Percentiles rank a stretch among this genome's conserved stretches.
Evolutionary conservation across 345 rosid genomes (phyloP).

Genomic region (Sapria himalayana): DNA sequence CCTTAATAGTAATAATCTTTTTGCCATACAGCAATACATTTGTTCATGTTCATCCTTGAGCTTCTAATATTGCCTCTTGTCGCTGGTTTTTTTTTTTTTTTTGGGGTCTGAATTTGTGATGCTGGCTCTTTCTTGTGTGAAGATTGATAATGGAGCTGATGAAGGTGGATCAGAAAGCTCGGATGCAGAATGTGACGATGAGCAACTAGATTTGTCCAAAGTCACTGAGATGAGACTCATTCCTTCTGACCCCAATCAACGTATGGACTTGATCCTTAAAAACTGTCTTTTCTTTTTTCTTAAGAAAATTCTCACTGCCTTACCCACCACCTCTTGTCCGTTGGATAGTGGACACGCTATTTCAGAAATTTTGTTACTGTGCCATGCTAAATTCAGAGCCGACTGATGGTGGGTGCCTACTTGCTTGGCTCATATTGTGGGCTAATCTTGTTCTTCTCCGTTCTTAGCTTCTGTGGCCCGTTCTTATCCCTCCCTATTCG

Average conservation of each 20-base stretch:
- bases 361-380: constrained; percentile 70
- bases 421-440: not conserved
- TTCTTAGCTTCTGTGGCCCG: not conserved
- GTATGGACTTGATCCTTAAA: constrained; percentile 16
- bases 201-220: constrained; percentile 37
- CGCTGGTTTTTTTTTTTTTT: not conserved
- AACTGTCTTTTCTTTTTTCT: constrained; percentile 4
- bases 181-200: constrained; percentile 36
- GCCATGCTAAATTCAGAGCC: constrained; percentile 94
- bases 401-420: constrained; percentile 31
- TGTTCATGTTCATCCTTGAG: too few relatives aligned
- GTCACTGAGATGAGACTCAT: constrained; percentile 79
- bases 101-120: constrained; percentile 4
- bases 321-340: not conserved
- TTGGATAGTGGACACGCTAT: constrained; percentile 59
- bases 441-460: not conserved
- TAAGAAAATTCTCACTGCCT: too few relatives aligned
- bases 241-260: constrained; percentile 64
- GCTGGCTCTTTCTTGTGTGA: constrained; percentile 2
- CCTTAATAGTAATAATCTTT: too few relatives aligned
- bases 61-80: too few relatives aligned
- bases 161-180: constrained; percentile 35
- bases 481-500: not conserved
- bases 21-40: too few relatives aligned
- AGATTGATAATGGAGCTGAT: constrained; percentile 63